These are phyloP conservation scores for Trametes elegans DNA, from an alignment of 768 basidiomycete genomes.

Conservation along the genomic window DNA sequence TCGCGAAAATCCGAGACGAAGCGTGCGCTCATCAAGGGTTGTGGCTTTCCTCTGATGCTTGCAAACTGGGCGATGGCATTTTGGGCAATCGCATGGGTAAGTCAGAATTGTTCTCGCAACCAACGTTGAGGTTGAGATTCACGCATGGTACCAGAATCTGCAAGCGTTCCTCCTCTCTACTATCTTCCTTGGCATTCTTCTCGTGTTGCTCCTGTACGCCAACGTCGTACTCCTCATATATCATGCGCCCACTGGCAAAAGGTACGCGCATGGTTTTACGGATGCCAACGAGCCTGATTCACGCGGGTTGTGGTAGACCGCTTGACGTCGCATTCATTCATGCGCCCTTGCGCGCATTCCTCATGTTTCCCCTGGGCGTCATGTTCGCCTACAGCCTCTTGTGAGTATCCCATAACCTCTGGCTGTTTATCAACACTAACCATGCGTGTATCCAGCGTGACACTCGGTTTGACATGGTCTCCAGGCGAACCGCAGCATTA, in stretches of 20 bases:
- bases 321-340: slow-evolving; percentile 84
- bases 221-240: slow-evolving; percentile 78
- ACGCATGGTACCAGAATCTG: slow-evolving; percentile 58
- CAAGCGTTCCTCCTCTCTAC: slow-evolving; percentile 77
- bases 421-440: not conserved
- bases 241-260: slow-evolving; percentile 51
- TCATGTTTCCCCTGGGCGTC: slow-evolving; percentile 48
- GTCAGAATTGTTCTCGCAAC: slow-evolving; percentile 5
- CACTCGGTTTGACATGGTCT: slow-evolving; percentile 61
- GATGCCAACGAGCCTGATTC: not conserved
- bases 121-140: not conserved
- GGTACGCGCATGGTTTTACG: slow-evolving; percentile 18
- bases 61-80: slow-evolving; percentile 79
- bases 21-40: slow-evolving; percentile 69
- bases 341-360: slow-evolving; percentile 76
- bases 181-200: slow-evolving; percentile 66
- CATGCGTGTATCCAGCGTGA: slow-evolving; percentile 48
- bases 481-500: slow-evolving; percentile 55
- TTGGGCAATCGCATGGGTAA: slow-evolving; percentile 79
- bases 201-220: slow-evolving; percentile 73
- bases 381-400: slow-evolving; percentile 65
- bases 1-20: slow-evolving; percentile 79
- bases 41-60: slow-evolving; percentile 74
- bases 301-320: slow-evolving; percentile 38
- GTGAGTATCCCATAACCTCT: slow-evolving; percentile 26